These are phyloP conservation scores for Theileria parva DNA, from an alignment of 169 alveolate genomes.

Conservation along the genomic window DNA sequence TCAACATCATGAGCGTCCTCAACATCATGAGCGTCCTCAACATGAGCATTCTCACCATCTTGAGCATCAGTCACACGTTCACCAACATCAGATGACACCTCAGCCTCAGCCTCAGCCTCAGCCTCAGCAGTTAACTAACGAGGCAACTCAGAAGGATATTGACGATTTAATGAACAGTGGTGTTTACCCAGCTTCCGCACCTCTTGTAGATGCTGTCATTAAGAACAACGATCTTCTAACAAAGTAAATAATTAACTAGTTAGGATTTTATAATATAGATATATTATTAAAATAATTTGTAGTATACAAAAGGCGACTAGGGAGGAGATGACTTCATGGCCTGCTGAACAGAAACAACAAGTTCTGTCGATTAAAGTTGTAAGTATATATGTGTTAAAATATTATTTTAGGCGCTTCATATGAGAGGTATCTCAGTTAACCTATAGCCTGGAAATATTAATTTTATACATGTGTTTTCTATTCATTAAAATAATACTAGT, in stretches of 20 bases:
- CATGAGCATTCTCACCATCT: too few relatives aligned
- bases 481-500: background rate
- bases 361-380: constrained; percentile 63
- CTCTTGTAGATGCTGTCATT: constrained; percentile 64
- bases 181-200: constrained; percentile 66
- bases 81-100: background rate
- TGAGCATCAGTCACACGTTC: too few relatives aligned
- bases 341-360: constrained; percentile 64
- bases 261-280: background rate
- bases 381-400: background rate
- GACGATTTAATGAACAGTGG: constrained; percentile 57
- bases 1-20: too few relatives aligned
- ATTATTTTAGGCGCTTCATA: constrained; percentile 43
- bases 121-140: constrained; percentile 6
- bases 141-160: constrained; percentile 18
- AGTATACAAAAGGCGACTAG: constrained; percentile 63
- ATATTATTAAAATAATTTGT: background rate
- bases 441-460: constrained; percentile 3
- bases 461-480: background rate
- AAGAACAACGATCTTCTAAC: constrained; percentile 65
- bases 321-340: constrained; percentile 68
- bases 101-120: background rate
- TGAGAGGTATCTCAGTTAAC: constrained; percentile 59
- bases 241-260: constrained; percentile 26
- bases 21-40: too few relatives aligned